Evolutionary conservation across 306 rosid genomes (phyloP), one percentile per base, ranked within the genome.

Genomic region (Lablab purpureus): DNA sequence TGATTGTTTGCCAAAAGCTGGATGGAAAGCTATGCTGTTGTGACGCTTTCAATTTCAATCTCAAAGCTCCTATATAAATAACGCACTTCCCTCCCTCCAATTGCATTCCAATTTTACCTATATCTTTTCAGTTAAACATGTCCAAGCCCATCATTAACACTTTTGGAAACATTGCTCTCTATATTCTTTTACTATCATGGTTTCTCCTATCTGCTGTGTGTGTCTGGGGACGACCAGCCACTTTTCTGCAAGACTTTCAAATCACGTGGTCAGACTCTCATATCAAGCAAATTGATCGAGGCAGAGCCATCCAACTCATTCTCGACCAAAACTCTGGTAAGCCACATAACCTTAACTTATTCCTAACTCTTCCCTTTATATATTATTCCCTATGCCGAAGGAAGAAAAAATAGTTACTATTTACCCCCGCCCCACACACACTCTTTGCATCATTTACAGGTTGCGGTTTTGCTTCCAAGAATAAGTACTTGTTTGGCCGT

Each of bases 391-490:
- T 34, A 9, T 34, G 28, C 47, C 11, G 18, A 36, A 64, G 17
- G 2, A 17, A 64, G 9, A 34, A 36, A 41, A 19, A 11, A 10
- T 19, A 10, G 2, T 36, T 65, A 18, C 49, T 40, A 14, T 27
- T 59, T 30, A 30, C 43, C 69, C 7, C 41, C n/a, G n/a, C 6
- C 36, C 0, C 9, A 62, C 10, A 15, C 41, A 14, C 69, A 8
- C 46, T 3, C 25, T 8, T 17, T 64, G 25, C 70, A 14, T 64
- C 47, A n/a, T 79, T 47, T 75, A 71, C 72, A 92, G 99, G 99
- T 23, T 88, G 96, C 77, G 99, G 99, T 68, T 95, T 95, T 82
- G 84, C 97, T 76, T 95, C 99, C 28, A 90, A 80, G 77, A 77
- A 27, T 7, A 86, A 88, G 75, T 92, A 90, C 85, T 50, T 92